Evolutionary conservation across 1,139 yeast species (phyloP).

Genomic region (Diutina pseudorugosa): DNA sequence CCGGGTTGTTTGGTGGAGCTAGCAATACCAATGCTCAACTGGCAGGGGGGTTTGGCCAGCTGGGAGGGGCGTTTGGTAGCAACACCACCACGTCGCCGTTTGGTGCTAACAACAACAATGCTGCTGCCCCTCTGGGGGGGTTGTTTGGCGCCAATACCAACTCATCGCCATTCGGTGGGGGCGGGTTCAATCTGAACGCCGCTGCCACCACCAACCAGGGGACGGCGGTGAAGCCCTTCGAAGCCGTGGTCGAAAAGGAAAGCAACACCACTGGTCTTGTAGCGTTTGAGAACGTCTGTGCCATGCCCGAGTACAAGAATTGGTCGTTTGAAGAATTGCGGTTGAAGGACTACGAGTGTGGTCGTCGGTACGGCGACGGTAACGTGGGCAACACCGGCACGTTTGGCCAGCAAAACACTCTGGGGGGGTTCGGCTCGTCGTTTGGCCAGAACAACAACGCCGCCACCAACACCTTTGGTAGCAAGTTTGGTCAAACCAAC

Average conservation of each 20-base stretch:
- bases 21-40: background rate
- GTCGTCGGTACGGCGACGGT: constrained; percentile 46
- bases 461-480: background rate
- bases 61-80: background rate
- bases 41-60: background rate
- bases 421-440: background rate
- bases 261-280: constrained; percentile 33
- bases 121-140: background rate
- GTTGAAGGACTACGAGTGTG: constrained; percentile 74
- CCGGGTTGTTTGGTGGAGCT: background rate
- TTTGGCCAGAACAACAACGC: background rate
- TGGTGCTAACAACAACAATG: background rate
- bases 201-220: constrained; percentile 44
- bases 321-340: constrained; percentile 83
- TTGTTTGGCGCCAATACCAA: background rate
- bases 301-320: constrained; percentile 84
- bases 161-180: constrained; percentile 12
- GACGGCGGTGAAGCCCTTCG: constrained; percentile 58
- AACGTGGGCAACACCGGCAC: background rate
- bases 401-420: background rate
- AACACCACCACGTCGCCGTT: background rate
- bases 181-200: constrained; percentile 8
- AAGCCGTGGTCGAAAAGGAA: constrained; percentile 64
- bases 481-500: background rate
- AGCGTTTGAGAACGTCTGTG: constrained; percentile 56